Base-by-base conservation (phyloP, 2,329 filamentous ascomycete species). In the Stachybotrys echinatus region DNA sequence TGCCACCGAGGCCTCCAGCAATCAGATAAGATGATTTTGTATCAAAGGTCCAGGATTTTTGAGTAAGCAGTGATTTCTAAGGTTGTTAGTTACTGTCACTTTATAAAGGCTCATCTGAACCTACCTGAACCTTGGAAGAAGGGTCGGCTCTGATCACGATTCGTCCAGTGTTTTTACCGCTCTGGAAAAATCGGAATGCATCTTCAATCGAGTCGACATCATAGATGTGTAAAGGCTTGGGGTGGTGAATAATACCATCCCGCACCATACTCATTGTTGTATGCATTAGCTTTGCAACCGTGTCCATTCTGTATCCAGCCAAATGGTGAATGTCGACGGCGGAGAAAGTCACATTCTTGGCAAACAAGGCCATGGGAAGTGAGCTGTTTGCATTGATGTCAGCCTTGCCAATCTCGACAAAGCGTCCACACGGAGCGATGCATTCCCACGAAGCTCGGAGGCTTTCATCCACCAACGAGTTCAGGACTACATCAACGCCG, bases 401-500 rank as follows among this genome's bases (percentile, higher is more conserved):
- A 3, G 54, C 54, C 34, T 64, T 65, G 0, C 61, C 66, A 38
- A 72, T 61, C 49, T 73, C 70, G 0, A 73, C 44, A 45, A 72
- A 63, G 0, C 58, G 50, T 0, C 71, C 70, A 19, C 56, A 60
- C 2, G 54, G 50, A 1, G 69, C 65, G 14, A 74, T 52, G 42
- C 65, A 70, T 12, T 63, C 52, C 63, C 62, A 71, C 0, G 66
- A 64, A 2, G 62, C 58, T 0, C 54, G 57, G 0, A 71, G 50
- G 2, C 53, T 42, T 1, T 68, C 64, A 1, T 66, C 67, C 0
- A 58, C 50, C 0, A 69, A 53, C 0, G 61, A 65, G 49, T 70
- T 70, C 4, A 72, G 45, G 1, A 71, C 56, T 0, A 70, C 48
- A 20, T 72, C 62, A 2, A 71, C 62, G 2, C 69, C 69, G 5